A percentile compares a stretch with the other conserved stretches of the same genome.
Evolutionary conservation across 2,329 filamentous ascomycete species (phyloP).

Genomic region (Setomelanomma holmii): DNA sequence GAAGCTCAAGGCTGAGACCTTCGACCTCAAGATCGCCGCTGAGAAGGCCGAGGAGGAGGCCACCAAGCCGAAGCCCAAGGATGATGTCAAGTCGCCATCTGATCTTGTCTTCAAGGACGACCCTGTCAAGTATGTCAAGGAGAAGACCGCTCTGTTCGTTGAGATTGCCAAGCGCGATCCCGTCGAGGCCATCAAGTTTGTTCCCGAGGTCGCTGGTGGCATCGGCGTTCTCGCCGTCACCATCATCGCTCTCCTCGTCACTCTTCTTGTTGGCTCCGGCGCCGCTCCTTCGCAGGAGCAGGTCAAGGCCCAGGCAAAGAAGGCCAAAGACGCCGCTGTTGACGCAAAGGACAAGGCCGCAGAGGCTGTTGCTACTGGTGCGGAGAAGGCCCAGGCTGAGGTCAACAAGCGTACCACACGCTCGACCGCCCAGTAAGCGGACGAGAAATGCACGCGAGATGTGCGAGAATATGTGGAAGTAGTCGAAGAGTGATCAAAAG

Average conservation of each 20-base stretch:
- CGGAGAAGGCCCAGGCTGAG: constrained; percentile 78
- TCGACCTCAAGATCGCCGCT: constrained; percentile 82
- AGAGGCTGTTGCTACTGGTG: constrained; percentile 64
- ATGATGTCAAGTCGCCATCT: constrained; percentile 71
- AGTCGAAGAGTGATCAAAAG: constrained; percentile 14
- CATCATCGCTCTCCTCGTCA: constrained; percentile 71
- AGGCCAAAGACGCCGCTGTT: constrained; percentile 74
- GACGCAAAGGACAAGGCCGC: constrained; percentile 74
- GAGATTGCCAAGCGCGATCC: constrained; percentile 84
- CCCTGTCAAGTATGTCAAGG: constrained; percentile 83
- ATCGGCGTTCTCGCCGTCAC: constrained; percentile 74
- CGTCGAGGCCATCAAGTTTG: constrained; percentile 82
- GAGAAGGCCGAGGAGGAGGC: constrained; percentile 83
- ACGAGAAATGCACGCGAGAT: neutral
- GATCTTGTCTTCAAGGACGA: constrained; percentile 91
- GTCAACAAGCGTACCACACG: constrained; percentile 67
- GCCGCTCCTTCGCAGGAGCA: constrained; percentile 69
- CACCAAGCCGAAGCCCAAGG: constrained; percentile 75
- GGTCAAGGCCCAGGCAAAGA: constrained; percentile 75
- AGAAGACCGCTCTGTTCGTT: constrained; percentile 93
- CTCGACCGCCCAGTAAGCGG: constrained; percentile 41
- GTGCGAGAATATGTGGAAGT: neutral
- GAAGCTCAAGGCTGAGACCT: constrained; percentile 88
- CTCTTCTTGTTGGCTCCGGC: constrained; percentile 72
- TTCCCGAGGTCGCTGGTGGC: constrained; percentile 88